Evolutionary conservation across 2,329 filamentous ascomycete genomes (phyloP).

Genomic region (Dryadomyces quercus-mongolicae): DNA sequence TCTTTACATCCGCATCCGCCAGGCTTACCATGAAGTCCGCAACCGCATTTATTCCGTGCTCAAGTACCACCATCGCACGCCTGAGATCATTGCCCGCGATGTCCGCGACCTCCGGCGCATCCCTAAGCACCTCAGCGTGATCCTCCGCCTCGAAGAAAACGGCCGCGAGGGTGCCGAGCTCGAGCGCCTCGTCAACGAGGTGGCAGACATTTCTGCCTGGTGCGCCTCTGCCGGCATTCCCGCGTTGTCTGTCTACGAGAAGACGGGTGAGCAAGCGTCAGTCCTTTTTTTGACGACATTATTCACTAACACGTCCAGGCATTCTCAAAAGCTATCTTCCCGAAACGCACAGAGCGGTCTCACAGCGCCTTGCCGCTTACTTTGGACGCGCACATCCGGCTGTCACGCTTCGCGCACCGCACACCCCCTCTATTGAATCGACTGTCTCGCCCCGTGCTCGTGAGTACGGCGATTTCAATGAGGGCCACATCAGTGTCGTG

Average conservation of each 20-base stretch:
- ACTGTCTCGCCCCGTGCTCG: slow-evolving; percentile 24
- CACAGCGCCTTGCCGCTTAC: slow-evolving; percentile 72
- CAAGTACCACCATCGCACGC: slow-evolving; percentile 92
- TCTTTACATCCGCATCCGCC: slow-evolving; percentile 71
- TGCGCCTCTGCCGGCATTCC: slow-evolving; percentile 81
- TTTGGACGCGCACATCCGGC: slow-evolving; percentile 66
- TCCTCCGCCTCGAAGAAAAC: slow-evolving; percentile 63
- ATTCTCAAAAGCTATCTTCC: slow-evolving; percentile 81
- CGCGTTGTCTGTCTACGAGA: slow-evolving; percentile 82
- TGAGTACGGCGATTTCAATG: slow-evolving; percentile 15
- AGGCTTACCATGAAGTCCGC: slow-evolving; percentile 65
- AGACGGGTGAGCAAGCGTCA: slow-evolving; percentile 51
- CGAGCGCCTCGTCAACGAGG: slow-evolving; percentile 80
- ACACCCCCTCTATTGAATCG: slow-evolving; percentile 47
- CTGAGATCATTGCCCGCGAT: slow-evolving; percentile 82
- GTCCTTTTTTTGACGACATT: background rate
- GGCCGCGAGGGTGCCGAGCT: slow-evolving; percentile 60
- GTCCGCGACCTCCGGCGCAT: slow-evolving; percentile 61
- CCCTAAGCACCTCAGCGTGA: slow-evolving; percentile 78
- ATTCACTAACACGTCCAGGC: slow-evolving; percentile 35
- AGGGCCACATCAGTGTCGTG: slow-evolving; percentile 46
- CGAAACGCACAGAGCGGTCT: slow-evolving; percentile 69
- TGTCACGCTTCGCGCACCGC: slow-evolving; percentile 61
- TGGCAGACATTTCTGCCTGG: slow-evolving; percentile 87
- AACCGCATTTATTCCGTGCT: slow-evolving; percentile 71